phyloP scores from a whole-genome alignment of 192 early-diverging fungal genomes.

The Podila minutissima region DNA sequence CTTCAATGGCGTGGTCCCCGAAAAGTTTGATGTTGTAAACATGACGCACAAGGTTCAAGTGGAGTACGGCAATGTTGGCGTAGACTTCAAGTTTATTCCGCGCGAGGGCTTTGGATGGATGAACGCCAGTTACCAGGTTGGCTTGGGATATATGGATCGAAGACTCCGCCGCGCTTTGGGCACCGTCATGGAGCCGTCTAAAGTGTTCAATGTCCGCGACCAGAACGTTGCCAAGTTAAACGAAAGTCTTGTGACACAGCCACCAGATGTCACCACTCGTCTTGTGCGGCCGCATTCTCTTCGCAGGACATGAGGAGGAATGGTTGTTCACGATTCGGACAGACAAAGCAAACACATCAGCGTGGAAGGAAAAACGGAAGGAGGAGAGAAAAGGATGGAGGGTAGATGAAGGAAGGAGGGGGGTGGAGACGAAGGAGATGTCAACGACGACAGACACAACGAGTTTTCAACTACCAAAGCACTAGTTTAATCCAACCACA shows the following conservation, averaged over 20 bases:
- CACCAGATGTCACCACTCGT: constrained; percentile 35
- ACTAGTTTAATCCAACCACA: too few relatives aligned
- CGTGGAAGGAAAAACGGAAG: too few relatives aligned
- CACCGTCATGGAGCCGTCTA: constrained; percentile 34
- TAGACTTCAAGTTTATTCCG: constrained; percentile 92
- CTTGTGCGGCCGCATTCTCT: constrained; percentile 16
- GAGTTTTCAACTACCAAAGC: too few relatives aligned
- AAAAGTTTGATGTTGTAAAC: constrained; percentile 96
- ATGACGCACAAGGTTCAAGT: constrained; percentile 92
- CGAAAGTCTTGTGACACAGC: constrained; percentile 17
- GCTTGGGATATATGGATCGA: constrained; percentile 76
- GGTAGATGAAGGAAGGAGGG: too few relatives aligned
- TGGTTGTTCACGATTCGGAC: background rate
- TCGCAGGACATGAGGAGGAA: background rate
- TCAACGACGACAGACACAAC: too few relatives aligned
- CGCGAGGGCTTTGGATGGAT: constrained; percentile 99
- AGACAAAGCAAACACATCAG: background rate
- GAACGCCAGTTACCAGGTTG: constrained; percentile 92
- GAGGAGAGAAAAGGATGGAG: too few relatives aligned
- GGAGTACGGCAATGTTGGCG: constrained; percentile 97
- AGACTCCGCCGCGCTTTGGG: constrained; percentile 84
- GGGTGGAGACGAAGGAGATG: too few relatives aligned
- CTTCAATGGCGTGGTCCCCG: constrained; percentile 96
- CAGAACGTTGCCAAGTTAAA: background rate
- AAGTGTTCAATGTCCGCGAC: constrained; percentile 20